These are phyloP conservation scores for Isochrysis galbana DNA, from an alignment of 78 protist species.

Conservation along the genomic window DNA sequence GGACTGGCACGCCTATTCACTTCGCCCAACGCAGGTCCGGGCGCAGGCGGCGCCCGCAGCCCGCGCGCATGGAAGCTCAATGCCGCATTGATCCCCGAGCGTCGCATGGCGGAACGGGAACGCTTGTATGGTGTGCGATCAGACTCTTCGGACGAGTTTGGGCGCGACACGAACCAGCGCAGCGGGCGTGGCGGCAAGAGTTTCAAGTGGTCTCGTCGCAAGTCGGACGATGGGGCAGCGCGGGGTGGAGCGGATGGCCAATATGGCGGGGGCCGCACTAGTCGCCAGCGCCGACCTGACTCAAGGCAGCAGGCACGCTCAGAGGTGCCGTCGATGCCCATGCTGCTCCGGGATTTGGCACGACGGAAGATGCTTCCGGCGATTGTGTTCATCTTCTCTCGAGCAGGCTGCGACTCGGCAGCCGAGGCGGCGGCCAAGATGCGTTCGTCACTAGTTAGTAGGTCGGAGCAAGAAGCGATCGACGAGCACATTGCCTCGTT, in stretches of 20 bases:
- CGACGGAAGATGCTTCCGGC: slow-evolving; percentile 27
- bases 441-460: background rate
- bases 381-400: slow-evolving; percentile 40
- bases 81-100: background rate
- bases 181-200: background rate
- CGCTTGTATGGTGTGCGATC: too few species aligned
- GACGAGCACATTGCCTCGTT: background rate
- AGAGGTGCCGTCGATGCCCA: background rate
- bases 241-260: too few species aligned
- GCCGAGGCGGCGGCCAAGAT: background rate
- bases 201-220: too few species aligned
- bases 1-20: background rate
- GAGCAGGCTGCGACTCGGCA: slow-evolving; percentile 5
- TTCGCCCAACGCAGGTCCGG: background rate
- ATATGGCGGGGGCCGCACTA: too few species aligned
- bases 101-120: background rate
- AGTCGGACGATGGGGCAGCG: too few species aligned
- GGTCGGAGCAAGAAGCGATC: background rate
- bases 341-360: background rate
- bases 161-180: too few species aligned
- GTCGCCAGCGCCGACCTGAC: too few species aligned
- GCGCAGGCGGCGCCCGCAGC: background rate
- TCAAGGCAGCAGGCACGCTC: background rate
- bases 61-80: background rate
- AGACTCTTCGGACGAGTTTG: too few species aligned